Base-by-base conservation (phyloP, 768 basidiomycete genomes). In the Atractiella rhizophila region DNA sequence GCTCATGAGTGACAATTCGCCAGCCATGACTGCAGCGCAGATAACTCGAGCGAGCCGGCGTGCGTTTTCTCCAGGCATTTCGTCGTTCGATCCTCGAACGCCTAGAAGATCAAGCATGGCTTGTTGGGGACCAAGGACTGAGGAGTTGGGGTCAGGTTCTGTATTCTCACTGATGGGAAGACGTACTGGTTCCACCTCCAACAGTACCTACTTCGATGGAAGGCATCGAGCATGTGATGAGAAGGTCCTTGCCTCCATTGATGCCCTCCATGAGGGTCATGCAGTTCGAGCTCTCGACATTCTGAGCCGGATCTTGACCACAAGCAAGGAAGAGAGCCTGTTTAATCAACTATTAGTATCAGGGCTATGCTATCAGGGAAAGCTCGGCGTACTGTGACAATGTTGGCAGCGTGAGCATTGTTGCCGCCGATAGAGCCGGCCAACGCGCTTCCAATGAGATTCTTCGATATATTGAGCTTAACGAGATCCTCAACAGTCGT, bases 241-340 rank as follows among this genome's bases (percentile, higher is more conserved):
- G 68, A 2, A 96, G 67, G 56, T 96, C 91, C 51, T 80, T 65
- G 38, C 78, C 82, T 48, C 75, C 68, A 60, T 96, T 91, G 16
- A 69, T 75, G 44, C 81, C 74, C 60, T 98, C 91, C 88, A 98
- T 96, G 35, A 94, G 63, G 1, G 91, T 98, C 66, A 98, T 88
- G 60, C 91, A 98, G 57, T 82, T 86, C 28, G 85, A 88, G 43
- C 81, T 86, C 64, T 88, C 91, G 21, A 98, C 88, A 58, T 94
- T 94, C 66, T 98, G 91, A 6, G 91, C 91, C 2, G 91, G 91
- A 55, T 98, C 91, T 61, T 98, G 91, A 15, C 91, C 91, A 28
- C 85, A 88, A 13, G 91, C 91, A 48, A 98, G 63, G 64, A 75
- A 98, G 42, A 96, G 64, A 4, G 91, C 86, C 23, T 60, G 43